Conservation (phyloP, 768 basidiomycete species). For the Dentipellis sp. region DNA sequence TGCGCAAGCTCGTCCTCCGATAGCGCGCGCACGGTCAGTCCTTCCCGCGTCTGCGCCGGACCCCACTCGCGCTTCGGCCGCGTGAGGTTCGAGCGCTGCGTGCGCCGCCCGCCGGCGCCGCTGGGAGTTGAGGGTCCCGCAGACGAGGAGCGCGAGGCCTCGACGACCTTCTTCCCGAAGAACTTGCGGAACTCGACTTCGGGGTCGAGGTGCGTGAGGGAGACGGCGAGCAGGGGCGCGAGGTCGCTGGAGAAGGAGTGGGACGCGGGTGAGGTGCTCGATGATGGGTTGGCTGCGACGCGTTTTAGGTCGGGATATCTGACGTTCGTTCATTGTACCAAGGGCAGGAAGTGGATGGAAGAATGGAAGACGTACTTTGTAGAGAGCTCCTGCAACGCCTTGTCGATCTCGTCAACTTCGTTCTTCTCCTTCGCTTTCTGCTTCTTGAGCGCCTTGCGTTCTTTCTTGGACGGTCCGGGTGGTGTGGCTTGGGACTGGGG, state of each 20-base stretch:
- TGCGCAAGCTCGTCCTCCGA: conserved; percentile 41
- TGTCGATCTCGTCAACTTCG: conserved; percentile 72
- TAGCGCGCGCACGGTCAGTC: conserved; percentile 55
- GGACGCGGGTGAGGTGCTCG: conserved; percentile 16
- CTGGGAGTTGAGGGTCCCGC: conserved; percentile 28
- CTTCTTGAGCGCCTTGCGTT: conserved; percentile 50
- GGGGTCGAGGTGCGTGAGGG: conserved; percentile 70
- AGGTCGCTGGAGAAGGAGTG: conserved; percentile 25
- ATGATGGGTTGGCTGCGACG: not conserved
- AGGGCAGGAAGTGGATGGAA: not conserved
- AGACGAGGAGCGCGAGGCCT: conserved; percentile 39
- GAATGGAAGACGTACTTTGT: conserved; percentile 39
- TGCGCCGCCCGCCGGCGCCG: not conserved
- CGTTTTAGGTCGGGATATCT: conserved; percentile 49
- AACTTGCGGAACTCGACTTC: conserved; percentile 90
- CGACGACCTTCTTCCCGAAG: conserved; percentile 86
- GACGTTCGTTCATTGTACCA: not conserved
- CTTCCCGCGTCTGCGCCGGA: conserved; percentile 58
- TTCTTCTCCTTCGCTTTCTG: conserved; percentile 54
- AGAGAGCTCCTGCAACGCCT: conserved; percentile 77
- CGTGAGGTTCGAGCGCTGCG: conserved; percentile 62
- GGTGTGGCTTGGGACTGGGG: conserved; percentile 5
- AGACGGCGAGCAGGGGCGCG: conserved; percentile 64
- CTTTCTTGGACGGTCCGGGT: conserved; percentile 25
- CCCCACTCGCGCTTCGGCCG: conserved; percentile 74